Evolutionary conservation across 306 rosid species (phyloP), one percentile per base, ranked within the genome.

Genomic region (Mucuna pruriens): DNA sequence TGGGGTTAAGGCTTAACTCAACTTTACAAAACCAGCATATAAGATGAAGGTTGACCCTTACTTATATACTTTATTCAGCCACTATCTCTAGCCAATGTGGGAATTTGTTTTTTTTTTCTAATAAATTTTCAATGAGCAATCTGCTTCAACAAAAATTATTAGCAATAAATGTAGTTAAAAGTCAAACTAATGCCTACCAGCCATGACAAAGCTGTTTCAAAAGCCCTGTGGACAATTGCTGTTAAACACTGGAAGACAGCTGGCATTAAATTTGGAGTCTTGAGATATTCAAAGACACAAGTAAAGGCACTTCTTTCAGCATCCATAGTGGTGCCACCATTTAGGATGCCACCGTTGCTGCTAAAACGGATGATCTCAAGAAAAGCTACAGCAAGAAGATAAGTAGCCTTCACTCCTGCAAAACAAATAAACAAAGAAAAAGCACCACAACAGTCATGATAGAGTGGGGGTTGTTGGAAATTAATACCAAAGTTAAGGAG

Each of bases 331-430:
- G 89, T 76, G 82, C 85, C 90, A 70, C 99, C 99, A 90, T 93
- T 95, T 45, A 95, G 96, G 80, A 93, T 79, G 65, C 99, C 99
- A 22, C 99, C 99, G 80, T 95, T 95, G 85, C 99, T 93, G 87
- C 93, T 88, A 85, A 95, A 95, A 82, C 99, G 98, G 60, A 93
- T 95, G 64, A 91, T 95, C 91, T 95, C 99, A 64, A 93, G 88
- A 83, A 93, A 93, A 81, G 98, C 97, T 77, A 95, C 99, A 0
- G 99, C 99, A 77, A 95, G 99, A 85, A 95, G 99, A 88, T 95
- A 95, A 13, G 99, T 95, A 75, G 99, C 97, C 86, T 95, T 95
- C 78, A 95, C 99, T n/a, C 97, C 99, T 95, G 79, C 82, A 89
- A 83, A 74, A 44, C 66, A 70, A 66, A 63, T 33, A 61, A 71